Base-by-base conservation (phyloP, 768 basidiomycete species). In the Pisolithus microcarpus region DNA sequence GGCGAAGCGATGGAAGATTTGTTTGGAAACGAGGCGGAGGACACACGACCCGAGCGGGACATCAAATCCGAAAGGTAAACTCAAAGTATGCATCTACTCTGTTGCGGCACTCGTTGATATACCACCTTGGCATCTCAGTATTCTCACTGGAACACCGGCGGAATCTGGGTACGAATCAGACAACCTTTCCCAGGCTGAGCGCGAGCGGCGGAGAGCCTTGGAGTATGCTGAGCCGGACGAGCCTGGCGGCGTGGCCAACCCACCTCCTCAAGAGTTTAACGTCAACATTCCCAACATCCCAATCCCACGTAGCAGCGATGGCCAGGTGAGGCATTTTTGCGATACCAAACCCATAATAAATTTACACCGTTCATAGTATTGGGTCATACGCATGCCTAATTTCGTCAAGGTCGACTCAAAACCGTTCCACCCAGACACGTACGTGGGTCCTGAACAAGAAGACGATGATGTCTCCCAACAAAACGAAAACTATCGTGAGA, bases 341-440 rank as follows among this genome's bases (percentile, higher is more conserved):
- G 45, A 36, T 51, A 48, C 23, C 23, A 43, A 26, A 39, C 28
- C 26, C 18, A 48, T 52, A 19, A 15, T 21, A 40, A 6, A 19
- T 46, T 63, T 38, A 55, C 50, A 48, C 30, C 30, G 46, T 48
- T 2, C 46, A 38, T 49, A 57, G 91, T 82, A 85, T 58, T 97
- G 93, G 93, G 85, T 92, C 48, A 81, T 95, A 50, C 83, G 90
- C 38, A 81, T 96, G 65, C 96, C 95, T n/a, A 90, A 89, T 63
- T 96, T 90, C 63, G 84, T 99, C 51, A 84, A 86, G 61, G 77
- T 96, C 47, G 90, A 94, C 60, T 79, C 90, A 1, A 86, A 87
- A 55, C 91, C 95, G 0, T 99, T 90, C 62, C 90, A 94, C 62
- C 81, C 85, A 11, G 85, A 91, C 50, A 85, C 84, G 0, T 93